These are phyloP conservation scores for Picea mariana DNA, from an alignment of 83 land plant species.

Conservation along the genomic window DNA sequence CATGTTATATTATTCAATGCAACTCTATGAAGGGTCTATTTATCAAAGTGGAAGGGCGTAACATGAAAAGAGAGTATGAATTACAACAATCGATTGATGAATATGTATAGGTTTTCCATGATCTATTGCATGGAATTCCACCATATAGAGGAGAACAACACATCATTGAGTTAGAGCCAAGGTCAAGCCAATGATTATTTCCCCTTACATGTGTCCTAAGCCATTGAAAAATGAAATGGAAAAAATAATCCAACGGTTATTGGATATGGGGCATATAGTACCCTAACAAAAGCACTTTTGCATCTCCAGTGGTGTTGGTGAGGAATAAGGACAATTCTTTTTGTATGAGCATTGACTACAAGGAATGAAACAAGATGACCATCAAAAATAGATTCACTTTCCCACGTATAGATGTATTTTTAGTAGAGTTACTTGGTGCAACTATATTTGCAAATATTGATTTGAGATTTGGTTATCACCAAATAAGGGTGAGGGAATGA, in stretches of 20 bases:
- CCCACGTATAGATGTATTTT: not conserved
- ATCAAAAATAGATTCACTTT: not conserved
- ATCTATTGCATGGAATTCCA: too few relatives aligned
- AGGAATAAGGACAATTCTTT: not conserved
- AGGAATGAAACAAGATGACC: not conserved
- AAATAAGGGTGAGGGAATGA: slow-evolving; percentile 9
- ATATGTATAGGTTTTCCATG: too few relatives aligned
- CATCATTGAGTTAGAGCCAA: too few relatives aligned
- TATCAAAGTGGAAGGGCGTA: too few relatives aligned
- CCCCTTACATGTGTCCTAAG: not conserved
- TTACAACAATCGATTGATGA: too few relatives aligned
- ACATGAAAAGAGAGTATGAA: too few relatives aligned
- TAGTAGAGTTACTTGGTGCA: not conserved
- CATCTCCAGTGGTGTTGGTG: not conserved
- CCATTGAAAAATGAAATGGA: not conserved
- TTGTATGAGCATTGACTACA: not conserved
- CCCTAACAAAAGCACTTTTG: not conserved
- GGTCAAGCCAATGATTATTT: too few relatives aligned
- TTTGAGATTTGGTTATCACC: slow-evolving; percentile 28
- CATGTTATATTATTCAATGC: too few relatives aligned
- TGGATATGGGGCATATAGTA: not conserved
- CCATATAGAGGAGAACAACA: too few relatives aligned
- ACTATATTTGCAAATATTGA: slow-evolving; percentile 27
- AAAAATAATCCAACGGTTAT: not conserved
- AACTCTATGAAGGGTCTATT: too few relatives aligned